These are phyloP conservation scores for Dichotomocladium elegans DNA, from an alignment of 371 early-diverging fungal genomes.

Conservation along the genomic window DNA sequence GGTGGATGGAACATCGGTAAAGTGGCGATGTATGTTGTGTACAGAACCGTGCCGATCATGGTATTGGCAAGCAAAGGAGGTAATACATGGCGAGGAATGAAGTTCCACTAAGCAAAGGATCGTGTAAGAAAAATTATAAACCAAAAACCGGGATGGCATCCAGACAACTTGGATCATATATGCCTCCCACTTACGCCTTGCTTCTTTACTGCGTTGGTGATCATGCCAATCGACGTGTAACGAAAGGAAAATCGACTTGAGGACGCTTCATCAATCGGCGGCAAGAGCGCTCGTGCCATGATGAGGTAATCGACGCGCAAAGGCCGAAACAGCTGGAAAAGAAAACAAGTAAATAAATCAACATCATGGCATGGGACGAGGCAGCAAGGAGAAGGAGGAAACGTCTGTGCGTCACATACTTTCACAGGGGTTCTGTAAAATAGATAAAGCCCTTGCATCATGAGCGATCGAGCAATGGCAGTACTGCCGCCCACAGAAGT, in stretches of 20 bases:
- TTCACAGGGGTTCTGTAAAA: conserved; percentile 79
- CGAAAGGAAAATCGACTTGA: conserved; percentile 52
- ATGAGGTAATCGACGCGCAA: conserved; percentile 76
- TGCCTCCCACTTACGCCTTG: conserved; percentile 40
- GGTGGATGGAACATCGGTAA: conserved; percentile 58
- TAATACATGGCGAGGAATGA: conserved; percentile 68
- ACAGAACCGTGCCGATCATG: conserved; percentile 66
- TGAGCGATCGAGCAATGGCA: conserved; percentile 54
- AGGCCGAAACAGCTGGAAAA: conserved; percentile 66
- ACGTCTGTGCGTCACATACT: conserved; percentile 30
- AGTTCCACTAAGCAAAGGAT: conserved; percentile 40
- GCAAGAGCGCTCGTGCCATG: conserved; percentile 71
- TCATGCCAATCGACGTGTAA: conserved; percentile 73
- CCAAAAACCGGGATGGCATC: neutral
- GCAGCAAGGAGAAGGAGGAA: too few relatives aligned
- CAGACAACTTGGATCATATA: neutral
- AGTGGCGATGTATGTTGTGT: conserved; percentile 54
- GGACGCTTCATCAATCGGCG: conserved; percentile 32
- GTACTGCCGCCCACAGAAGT: conserved; percentile 59
- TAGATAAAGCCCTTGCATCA: conserved; percentile 66
- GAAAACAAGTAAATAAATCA: neutral
- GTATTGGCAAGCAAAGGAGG: conserved; percentile 77
- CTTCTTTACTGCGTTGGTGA: conserved; percentile 63
- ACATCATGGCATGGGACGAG: too few relatives aligned
- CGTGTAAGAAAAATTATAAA: neutral